phyloP scores from a whole-genome alignment of 345 rosid species.

The Arabidopsis arenosa region DNA sequence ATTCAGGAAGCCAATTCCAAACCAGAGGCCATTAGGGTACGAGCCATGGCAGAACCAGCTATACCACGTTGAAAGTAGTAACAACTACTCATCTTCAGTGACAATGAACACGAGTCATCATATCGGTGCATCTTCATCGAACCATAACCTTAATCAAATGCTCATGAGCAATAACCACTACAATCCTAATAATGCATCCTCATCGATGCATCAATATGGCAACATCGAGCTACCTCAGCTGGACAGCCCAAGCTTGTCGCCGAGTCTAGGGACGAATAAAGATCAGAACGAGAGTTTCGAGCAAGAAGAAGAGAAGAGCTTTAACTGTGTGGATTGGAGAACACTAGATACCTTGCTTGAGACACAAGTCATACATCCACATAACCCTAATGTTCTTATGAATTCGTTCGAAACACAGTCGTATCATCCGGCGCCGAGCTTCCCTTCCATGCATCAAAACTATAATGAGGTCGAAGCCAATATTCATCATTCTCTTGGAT shows the following conservation, averaged over 20 bases:
- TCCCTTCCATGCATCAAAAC: constrained; percentile 47
- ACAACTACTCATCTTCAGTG: constrained; percentile 36
- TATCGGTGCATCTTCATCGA: constrained; percentile 41
- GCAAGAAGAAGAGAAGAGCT: constrained; percentile 50
- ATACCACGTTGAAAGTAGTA: constrained; percentile 49
- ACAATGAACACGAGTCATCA: constrained; percentile 42
- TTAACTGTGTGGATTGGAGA: constrained; percentile 66
- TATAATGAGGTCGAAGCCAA: constrained; percentile 47
- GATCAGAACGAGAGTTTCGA: constrained; percentile 54
- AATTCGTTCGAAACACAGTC: constrained; percentile 41
- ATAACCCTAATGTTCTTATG: constrained; percentile 31
- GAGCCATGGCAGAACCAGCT: constrained; percentile 68
- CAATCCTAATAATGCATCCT: constrained; percentile 33
- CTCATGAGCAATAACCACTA: constrained; percentile 37
- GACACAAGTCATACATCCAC: constrained; percentile 48
- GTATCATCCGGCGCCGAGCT: constrained; percentile 32
- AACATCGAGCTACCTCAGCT: constrained; percentile 68
- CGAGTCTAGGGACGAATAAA: constrained; percentile 52
- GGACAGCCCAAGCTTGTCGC: constrained; percentile 67
- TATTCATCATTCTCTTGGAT: constrained; percentile 59
- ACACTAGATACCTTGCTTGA: constrained; percentile 62
- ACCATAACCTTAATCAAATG: constrained; percentile 42
- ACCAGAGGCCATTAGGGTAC: constrained; percentile 66
- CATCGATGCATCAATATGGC: constrained; percentile 44
- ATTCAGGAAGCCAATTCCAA: constrained; percentile 82